Base-by-base conservation (phyloP, 257 asterid genomes). In the Dorcoceras hygrometricum region DNA sequence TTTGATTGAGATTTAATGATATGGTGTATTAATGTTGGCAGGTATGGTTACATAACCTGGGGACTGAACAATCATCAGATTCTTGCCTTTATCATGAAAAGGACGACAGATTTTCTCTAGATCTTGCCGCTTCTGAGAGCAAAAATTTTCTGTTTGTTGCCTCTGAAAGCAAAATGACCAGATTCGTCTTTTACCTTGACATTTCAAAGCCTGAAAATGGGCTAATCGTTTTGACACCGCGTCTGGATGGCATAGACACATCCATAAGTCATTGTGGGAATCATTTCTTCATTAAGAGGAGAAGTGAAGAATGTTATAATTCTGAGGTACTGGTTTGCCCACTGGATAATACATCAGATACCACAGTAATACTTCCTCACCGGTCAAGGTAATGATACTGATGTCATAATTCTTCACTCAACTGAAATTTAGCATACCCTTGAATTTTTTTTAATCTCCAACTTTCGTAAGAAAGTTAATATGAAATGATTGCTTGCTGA, bases 231-330 rank as follows among this genome's bases (percentile, higher is more conserved):
- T 85, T 93, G 84, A 88, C 97, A 61, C 90, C 87, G 4, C 87
- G 89, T 28, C 57, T 82, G 79, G 86, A 80, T 75, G 96, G 98
- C 54, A 73, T 78, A 73, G 97, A 84, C 77, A 86, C 97, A 59
- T 75, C 94, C 66, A 94, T 81, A 72, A 90, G 94, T 81, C 98
- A 93, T 75, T 90, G 90, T n/a, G 98, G 98, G 70, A 77, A 86
- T 79, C 94, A 88, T 80, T 90, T 93, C 77, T 88, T 93, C 71
- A 77, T 93, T 53, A 80, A 79, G 73, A 82, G 90, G 78, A 90
- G 95, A 79, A 90, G 90, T 75, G 94, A 87, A 20, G 89, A 86
- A 62, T 84, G 93, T 78, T 86, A 76, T 75, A 93, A 93, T 75
- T 89, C 97, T 10, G 96, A 93, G 77, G 66, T 93, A 70, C 83